phyloP scores from a whole-genome alignment of 148 eudicot genomes.

The Rhododendron ferrugineum region DNA sequence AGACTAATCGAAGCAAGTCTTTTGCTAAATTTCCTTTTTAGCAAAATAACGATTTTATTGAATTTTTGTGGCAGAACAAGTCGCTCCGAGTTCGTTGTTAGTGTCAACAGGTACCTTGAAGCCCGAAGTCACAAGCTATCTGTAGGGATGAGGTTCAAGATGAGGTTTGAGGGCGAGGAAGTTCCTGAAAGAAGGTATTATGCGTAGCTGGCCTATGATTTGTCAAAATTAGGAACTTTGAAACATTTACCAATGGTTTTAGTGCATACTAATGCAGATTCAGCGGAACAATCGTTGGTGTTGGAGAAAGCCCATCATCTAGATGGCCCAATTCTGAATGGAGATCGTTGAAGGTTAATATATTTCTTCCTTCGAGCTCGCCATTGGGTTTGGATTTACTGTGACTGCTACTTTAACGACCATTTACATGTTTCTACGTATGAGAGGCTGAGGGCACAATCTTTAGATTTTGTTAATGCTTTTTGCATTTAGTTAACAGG shows the following conservation, averaged over 20 bases:
- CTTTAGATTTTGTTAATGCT: not conserved
- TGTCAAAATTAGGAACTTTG: not conserved
- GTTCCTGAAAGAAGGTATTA: constrained; percentile 87
- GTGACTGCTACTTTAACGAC: not conserved
- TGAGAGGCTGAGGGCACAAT: not conserved
- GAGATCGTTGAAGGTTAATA: constrained; percentile 82
- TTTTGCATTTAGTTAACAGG: not conserved
- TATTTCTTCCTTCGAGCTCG: not conserved
- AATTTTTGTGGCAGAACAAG: constrained; percentile 60
- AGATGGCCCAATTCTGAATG: constrained; percentile 87
- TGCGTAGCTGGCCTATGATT: constrained; percentile 5
- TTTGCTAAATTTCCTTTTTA: not conserved
- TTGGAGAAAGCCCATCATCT: constrained; percentile 53
- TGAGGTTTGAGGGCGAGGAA: constrained; percentile 96
- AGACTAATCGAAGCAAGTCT: not conserved
- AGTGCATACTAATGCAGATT: constrained; percentile 45
- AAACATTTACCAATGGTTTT: not conserved
- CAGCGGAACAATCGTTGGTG: constrained; percentile 93
- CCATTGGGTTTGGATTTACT: not conserved
- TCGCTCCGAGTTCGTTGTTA: constrained; percentile 81
- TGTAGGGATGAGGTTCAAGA: constrained; percentile 94
- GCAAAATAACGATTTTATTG: not conserved
- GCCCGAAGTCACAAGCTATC: constrained; percentile 68
- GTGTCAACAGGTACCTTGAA: constrained; percentile 86
- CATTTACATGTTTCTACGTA: not conserved